Percentiles rank a stretch among this genome's conserved stretches.
Evolutionary conservation across 1,284 basidiomycete species (phyloP).

Genomic region (Austroboletus niveus): DNA sequence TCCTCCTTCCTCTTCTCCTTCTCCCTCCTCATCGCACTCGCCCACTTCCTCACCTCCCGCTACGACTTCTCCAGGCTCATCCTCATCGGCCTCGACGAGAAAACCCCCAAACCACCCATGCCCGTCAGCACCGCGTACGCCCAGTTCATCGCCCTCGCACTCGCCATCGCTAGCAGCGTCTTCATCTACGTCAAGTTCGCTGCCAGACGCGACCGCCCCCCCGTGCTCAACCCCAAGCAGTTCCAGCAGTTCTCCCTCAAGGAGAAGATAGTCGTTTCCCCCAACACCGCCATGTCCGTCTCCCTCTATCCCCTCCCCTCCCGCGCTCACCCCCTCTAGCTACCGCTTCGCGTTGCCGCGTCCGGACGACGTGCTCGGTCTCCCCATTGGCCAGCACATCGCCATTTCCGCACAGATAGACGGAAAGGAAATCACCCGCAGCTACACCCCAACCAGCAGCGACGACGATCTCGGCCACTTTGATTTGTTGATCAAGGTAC

Average conservation of each 20-base stretch:
- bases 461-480: slow-evolving; percentile 93
- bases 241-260: slow-evolving; percentile 85
- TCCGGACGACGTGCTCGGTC: slow-evolving; percentile 76
- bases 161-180: slow-evolving; percentile 36
- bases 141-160: slow-evolving; percentile 38
- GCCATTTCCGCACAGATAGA: slow-evolving; percentile 87
- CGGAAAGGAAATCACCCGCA: slow-evolving; percentile 87
- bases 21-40: slow-evolving; percentile 49
- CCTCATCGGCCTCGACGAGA: slow-evolving; percentile 53
- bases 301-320: slow-evolving; percentile 7
- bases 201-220: slow-evolving; percentile 51
- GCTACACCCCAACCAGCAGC: slow-evolving; percentile 93
- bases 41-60: slow-evolving; percentile 43
- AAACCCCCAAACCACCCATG: slow-evolving; percentile 20
- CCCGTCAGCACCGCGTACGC: slow-evolving; percentile 23
- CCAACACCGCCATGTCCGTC: slow-evolving; percentile 88
- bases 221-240: slow-evolving; percentile 68
- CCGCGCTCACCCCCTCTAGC: slow-evolving; percentile 40
- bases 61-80: slow-evolving; percentile 59
- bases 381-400: slow-evolving; percentile 97
- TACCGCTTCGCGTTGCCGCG: slow-evolving; percentile 89
- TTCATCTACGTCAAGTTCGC: slow-evolving; percentile 47
- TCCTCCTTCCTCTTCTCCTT: slow-evolving; percentile 46
- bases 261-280: slow-evolving; percentile 85
- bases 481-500: slow-evolving; percentile 94